These are phyloP conservation scores for Blastocystis sp. DNA, from an alignment of 352 stramenopile species.

Conservation along the genomic window DNA sequence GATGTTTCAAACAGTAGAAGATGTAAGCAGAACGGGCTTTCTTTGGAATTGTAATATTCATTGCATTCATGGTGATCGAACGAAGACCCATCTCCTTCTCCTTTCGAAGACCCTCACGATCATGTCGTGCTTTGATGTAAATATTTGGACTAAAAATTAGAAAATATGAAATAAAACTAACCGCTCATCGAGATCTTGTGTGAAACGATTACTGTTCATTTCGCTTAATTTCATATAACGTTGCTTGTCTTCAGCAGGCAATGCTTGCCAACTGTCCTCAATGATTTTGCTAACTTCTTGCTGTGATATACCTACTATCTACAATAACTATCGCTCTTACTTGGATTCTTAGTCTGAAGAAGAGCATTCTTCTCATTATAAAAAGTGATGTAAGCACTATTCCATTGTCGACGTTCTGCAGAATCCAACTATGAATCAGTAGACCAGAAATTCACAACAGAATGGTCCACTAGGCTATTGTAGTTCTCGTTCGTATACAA, in stretches of 20 bases:
- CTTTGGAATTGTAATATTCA: not conserved
- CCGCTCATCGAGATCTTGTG: not conserved
- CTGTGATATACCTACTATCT: not conserved
- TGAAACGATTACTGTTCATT: not conserved
- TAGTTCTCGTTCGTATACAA: not conserved
- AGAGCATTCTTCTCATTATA: not conserved
- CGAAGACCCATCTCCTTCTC: not conserved
- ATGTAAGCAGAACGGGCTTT: conserved; percentile 52
- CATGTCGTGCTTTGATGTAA: not conserved
- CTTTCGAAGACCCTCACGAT: not conserved
- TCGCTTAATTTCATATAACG: not conserved
- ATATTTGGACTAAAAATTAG: not conserved
- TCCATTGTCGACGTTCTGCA: not conserved
- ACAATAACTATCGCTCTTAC: not conserved
- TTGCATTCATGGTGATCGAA: not conserved
- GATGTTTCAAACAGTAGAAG: conserved; percentile 60
- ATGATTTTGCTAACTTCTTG: not conserved
- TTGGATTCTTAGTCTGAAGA: not conserved
- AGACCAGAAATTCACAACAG: not conserved
- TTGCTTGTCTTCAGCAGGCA: not conserved
- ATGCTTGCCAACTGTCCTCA: not conserved
- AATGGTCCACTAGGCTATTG: not conserved
- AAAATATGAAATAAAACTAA: not conserved
- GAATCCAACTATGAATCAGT: not conserved
- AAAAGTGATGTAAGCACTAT: not conserved